Base-by-base conservation (phyloP, 129 eudicot species). In the Arctium lappa region DNA sequence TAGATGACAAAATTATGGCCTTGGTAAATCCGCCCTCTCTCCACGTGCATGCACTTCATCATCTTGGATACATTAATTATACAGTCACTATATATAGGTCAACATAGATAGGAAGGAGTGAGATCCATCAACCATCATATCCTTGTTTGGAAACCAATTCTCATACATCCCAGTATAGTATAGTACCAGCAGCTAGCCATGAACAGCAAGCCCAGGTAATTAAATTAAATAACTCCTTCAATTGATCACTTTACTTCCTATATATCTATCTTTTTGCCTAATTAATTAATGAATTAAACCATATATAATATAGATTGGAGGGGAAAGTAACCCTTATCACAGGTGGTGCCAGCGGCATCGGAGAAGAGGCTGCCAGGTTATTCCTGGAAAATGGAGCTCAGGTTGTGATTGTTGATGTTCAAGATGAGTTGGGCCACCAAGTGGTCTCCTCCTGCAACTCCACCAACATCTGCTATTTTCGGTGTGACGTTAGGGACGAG, bases 271-370 rank as follows among this genome's bases (percentile, higher is more conserved):
- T 33, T 33, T 33, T 33, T 33, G 1, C 0, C 36, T 33, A 33
- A 33, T 2, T 33, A 33, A 1, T 33, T 33, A 33, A 33, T 33
- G 1, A 33, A 71, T 18, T 6, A 62, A 22, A 22, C 27, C 27
- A 22, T 22, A 22, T 22, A 22, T 22, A 22, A 29, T 74, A 10
- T 22, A 91, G 95, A 85, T 91, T 93, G 89, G 89, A 89, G 30
- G 92, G 97, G 38, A 93, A 93, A 84, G 97, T 93, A 65, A 96
- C 97, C 42, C 81, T 93, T 1, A 86, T 93, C 77, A 93, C 97
- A 2, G 97, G 97, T 5, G 97, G 89, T 33, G 36, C 36, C 36
- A 33, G 36, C 36, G 36, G 36, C 36, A 33, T 33, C 36, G 36
- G 36, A 33, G 97, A 88, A 82, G 91, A 85, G 6, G 37, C 96